Conservation (phyloP, 495 filamentous ascomycete genomes). For the Ramalina peruviana region DNA sequence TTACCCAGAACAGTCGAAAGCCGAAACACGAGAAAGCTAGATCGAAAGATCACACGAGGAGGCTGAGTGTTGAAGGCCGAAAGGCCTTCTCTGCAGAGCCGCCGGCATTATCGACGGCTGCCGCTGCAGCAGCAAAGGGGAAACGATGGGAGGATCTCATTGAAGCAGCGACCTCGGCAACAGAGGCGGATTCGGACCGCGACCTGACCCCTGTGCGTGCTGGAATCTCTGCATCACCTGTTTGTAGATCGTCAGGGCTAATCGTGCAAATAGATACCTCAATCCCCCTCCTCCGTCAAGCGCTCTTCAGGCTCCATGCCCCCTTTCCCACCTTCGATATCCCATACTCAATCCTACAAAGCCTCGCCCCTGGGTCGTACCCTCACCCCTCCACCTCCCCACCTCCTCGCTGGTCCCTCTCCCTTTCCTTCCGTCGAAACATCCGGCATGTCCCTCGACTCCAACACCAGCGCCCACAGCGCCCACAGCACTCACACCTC, state of each 20-base stretch:
- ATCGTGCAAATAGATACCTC: conserved; percentile 36
- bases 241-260: not conserved
- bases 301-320: conserved; percentile 55
- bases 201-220: conserved; percentile 65
- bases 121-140: conserved; percentile 54
- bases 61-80: conserved; percentile 58
- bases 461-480: conserved; percentile 11
- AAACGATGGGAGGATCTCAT: conserved; percentile 92
- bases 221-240: not conserved
- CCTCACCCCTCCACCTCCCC: conserved; percentile 64
- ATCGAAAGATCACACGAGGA: conserved; percentile 52
- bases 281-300: conserved; percentile 52
- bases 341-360: conserved; percentile 59
- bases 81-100: conserved; percentile 81
- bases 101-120: conserved; percentile 21
- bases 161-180: conserved; percentile 79
- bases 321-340: conserved; percentile 42
- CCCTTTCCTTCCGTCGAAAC: conserved; percentile 79
- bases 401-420: conserved; percentile 48
- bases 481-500: conserved; percentile 17
- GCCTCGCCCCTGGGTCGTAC: conserved; percentile 78
- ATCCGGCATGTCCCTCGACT: conserved; percentile 33
- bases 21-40: conserved; percentile 63
- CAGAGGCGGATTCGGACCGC: conserved; percentile 72
- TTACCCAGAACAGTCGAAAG: conserved; percentile 57